Conservation (phyloP, 2,329 filamentous ascomycete species). For the Nemania sp. region DNA sequence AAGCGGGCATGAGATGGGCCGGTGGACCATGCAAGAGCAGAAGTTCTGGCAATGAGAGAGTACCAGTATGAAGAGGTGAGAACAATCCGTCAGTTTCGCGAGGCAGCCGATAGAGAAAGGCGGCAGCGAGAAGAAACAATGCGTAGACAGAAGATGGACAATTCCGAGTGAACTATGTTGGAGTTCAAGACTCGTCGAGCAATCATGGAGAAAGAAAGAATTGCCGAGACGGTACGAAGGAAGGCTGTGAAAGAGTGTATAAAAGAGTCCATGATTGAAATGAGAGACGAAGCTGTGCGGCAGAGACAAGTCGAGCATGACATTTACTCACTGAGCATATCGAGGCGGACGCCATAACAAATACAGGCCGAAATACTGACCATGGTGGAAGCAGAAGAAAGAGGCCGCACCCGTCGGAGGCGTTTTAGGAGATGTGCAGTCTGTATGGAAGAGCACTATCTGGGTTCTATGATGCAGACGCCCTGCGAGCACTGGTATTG, state of each 20-base stretch:
- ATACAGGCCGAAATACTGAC: constrained; percentile 5
- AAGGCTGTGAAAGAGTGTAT: background rate
- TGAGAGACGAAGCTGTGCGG: constrained; percentile 12
- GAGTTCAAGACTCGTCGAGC: constrained; percentile 9
- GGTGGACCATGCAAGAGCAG: constrained; percentile 5
- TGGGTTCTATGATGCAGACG: constrained; percentile 10
- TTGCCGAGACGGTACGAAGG: constrained; percentile 5
- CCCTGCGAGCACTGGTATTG: constrained; percentile 18
- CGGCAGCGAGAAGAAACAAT: constrained; percentile 12
- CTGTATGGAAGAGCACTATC: constrained; percentile 13
- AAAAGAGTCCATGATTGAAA: constrained; percentile 8
- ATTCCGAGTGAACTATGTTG: constrained; percentile 3
- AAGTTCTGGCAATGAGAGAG: constrained; percentile 12
- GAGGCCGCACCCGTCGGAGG: constrained; percentile 4
- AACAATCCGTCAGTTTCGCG: constrained; percentile 5
- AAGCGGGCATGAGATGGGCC: constrained; percentile 8
- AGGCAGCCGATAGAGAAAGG: constrained; percentile 1
- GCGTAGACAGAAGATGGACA: constrained; percentile 3
- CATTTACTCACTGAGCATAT: constrained; percentile 7
- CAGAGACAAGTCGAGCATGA: constrained; percentile 12
- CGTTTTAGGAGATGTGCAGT: constrained; percentile 13
- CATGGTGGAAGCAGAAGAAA: constrained; percentile 2
- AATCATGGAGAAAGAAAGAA: constrained; percentile 13
- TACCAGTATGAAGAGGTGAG: constrained; percentile 5
- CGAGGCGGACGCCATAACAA: background rate